phyloP scores from a whole-genome alignment of 306 rosid genomes.

The Cicer cuneatum region DNA sequence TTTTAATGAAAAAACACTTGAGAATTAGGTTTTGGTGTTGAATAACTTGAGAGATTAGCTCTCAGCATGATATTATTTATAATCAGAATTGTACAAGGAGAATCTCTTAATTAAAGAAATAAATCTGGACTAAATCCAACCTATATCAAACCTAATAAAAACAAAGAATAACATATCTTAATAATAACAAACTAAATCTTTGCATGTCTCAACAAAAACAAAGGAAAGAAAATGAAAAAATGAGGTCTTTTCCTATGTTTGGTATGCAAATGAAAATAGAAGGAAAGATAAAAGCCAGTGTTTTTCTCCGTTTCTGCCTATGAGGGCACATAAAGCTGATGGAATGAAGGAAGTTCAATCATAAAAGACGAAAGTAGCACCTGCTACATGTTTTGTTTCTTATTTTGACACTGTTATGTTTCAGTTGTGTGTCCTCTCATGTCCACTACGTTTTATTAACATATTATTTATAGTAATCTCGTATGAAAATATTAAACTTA shows the following conservation, averaged over 20 bases:
- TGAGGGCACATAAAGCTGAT: not conserved
- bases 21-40: too few relatives aligned
- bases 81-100: too few relatives aligned
- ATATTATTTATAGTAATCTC: not conserved
- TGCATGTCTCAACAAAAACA: too few relatives aligned
- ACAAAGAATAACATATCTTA: too few relatives aligned
- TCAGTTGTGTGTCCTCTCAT: not conserved
- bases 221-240: not conserved
- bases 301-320: not conserved
- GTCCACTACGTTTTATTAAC: not conserved
- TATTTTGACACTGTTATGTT: not conserved
- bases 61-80: too few relatives aligned
- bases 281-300: not conserved
- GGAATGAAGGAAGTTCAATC: not conserved
- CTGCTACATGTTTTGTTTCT: not conserved
- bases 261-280: not conserved
- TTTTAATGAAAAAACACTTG: conserved; percentile 6
- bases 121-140: too few relatives aligned
- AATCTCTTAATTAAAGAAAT: too few relatives aligned
- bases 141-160: too few relatives aligned
- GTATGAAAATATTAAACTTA: conserved; percentile 2
- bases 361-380: not conserved
- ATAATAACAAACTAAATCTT: too few relatives aligned
- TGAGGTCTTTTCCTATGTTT: not conserved
- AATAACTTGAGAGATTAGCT: too few relatives aligned